phyloP scores from a whole-genome alignment of 495 filamentous ascomycete species.

The Neurospora cerealis region DNA sequence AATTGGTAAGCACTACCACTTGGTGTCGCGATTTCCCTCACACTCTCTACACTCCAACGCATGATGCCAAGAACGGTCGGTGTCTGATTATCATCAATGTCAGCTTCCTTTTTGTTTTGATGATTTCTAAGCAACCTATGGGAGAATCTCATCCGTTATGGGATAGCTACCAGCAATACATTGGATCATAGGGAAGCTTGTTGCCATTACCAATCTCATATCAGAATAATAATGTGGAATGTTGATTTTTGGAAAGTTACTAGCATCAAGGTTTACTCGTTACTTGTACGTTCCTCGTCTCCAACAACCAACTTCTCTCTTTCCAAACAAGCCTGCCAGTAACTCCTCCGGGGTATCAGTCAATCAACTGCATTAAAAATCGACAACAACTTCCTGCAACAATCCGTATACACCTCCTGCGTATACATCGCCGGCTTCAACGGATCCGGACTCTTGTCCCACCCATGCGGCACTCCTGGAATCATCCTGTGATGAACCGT shows the following conservation, averaged over 20 bases:
- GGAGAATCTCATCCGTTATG: not conserved
- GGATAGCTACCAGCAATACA: not conserved
- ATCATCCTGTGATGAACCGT: slow-evolving; percentile 60
- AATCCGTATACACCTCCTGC: slow-evolving; percentile 31
- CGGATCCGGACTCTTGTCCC: slow-evolving; percentile 81
- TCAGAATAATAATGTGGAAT: not conserved
- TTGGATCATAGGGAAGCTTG: not conserved
- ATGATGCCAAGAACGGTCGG: not conserved
- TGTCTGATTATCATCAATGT: not conserved
- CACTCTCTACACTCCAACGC: not conserved
- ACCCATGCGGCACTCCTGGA: slow-evolving; percentile 64
- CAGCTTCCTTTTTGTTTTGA: not conserved
- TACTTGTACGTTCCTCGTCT: not conserved
- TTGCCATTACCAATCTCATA: not conserved
- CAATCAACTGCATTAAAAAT: slow-evolving; percentile 16
- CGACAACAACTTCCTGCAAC: slow-evolving; percentile 20
- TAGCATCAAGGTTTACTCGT: not conserved
- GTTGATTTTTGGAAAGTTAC: not conserved
- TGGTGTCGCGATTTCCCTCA: not conserved
- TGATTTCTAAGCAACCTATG: not conserved
- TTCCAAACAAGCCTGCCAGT: not conserved
- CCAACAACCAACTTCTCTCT: not conserved
- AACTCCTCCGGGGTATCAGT: not conserved
- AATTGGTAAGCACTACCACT: not conserved
- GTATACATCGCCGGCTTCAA: slow-evolving; percentile 41